Conservation (phyloP, 176 grass and related monocot genomes). For the Calamus simplicifolius region DNA sequence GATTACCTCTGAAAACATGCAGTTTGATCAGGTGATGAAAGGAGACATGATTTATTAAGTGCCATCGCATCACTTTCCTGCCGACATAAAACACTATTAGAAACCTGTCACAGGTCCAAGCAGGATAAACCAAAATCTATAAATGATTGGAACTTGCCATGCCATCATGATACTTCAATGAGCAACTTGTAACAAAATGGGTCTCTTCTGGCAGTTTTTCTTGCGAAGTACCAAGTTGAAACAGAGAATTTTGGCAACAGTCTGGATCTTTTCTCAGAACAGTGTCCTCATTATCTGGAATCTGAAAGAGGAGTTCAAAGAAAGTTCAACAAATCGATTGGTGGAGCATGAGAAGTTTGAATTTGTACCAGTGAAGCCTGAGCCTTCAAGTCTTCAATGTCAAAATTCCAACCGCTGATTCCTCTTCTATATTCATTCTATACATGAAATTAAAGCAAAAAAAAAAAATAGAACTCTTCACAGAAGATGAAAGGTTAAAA, state of each 20-base stretch:
- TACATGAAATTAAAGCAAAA: constrained; percentile 5
- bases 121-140: constrained; percentile 12
- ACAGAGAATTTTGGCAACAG: constrained; percentile 22
- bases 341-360: not conserved
- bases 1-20: constrained; percentile 33
- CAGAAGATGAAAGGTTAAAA: too few relatives aligned
- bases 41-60: constrained; percentile 30
- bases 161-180: constrained; percentile 41
- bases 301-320: constrained; percentile 24
- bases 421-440: constrained; percentile 97
- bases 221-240: constrained; percentile 40
- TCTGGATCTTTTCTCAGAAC: constrained; percentile 48
- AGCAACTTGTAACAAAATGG: constrained; percentile 22
- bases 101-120: constrained; percentile 2
- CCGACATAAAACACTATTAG: constrained; percentile 49
- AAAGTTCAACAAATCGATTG: not conserved
- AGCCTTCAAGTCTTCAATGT: constrained; percentile 83
- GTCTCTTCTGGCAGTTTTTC: constrained; percentile 37
- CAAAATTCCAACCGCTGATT: constrained; percentile 94
- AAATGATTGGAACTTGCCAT: constrained; percentile 33
- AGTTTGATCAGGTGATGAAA: constrained; percentile 36
- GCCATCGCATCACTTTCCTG: constrained; percentile 46
- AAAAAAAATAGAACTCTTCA: constrained; percentile 1
- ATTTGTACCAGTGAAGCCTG: constrained; percentile 63
- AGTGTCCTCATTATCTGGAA: constrained; percentile 56